Evolutionary conservation across 2,329 filamentous ascomycete genomes (phyloP), one percentile per base, ranked within the genome.

Genomic region (Stachybotrys chartarum): DNA sequence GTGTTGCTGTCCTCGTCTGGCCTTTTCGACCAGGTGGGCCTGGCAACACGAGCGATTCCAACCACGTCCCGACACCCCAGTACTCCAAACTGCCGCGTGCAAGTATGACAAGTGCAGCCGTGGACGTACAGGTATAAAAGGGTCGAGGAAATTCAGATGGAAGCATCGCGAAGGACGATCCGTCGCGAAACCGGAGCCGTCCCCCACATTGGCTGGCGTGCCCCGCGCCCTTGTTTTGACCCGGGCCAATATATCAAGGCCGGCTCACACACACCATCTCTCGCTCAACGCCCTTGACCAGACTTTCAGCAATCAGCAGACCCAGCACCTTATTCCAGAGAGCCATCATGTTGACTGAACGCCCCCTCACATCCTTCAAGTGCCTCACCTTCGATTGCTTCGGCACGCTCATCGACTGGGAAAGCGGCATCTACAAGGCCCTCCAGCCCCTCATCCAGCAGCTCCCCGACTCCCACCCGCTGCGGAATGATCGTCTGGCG

Each of bases 401-500:
- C 69, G 88, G 88, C 68, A 93, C 89, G 0, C 78, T 92, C 4
- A 82, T 92, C 57, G 87, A 92, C 74, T 91, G 87, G 87, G 86
- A 91, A 68, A 67, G 73, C n/a, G 87, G 87, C 56, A 79, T 90
- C 55, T 69, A 79, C 53, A 60, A 69, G 3, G 76, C 79, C 3
- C 75, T 91, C 1, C 62, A 69, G 30, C 76, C 80, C 0, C 64
- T 82, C 7, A 68, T 78, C 54, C 63, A 75, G 45, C 70, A 66
- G n/a, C 70, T 79, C 0, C 70, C 74, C 0, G 31, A 67, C 3
- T 58, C 65, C 6, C 70, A 78, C 60, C 64, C 70, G 1, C 64
- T 71, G 55, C 65, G 65, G 52, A 61, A 71, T 35, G 59, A 70
- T 39, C 69, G 73, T 10, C 67, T 72, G 14, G 71, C 72, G 54